Evolutionary conservation across 805 yeast genomes (phyloP), one percentile per base, ranked within the genome.

Genomic region (Kodamaea nitidulidarum): DNA sequence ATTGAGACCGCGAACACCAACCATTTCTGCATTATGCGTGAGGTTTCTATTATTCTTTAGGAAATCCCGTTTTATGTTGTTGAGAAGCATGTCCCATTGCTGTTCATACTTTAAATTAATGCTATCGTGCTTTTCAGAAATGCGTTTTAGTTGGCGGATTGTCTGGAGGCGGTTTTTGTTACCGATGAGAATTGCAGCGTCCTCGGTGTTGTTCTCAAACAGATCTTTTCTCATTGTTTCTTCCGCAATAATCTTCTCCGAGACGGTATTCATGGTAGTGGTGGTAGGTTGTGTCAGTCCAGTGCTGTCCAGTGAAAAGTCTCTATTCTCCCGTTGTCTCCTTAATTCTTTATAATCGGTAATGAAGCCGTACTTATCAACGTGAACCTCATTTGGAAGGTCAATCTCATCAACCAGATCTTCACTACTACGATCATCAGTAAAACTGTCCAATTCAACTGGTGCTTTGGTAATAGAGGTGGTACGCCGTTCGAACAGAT

Each of bases 361-460:
- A 22, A 74, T 57, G 47, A 76, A 75, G 1, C 81, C 81, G 52
- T 66, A 75, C 45, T 68, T 58, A 51, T 75, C 80, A 9, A 75
- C 62, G 25, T 30, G 43, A n/a, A 32, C 36, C 7, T 35, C 42
- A 15, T 34, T 35, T 3, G 38, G 30, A 4, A 16, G 21, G 16
- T 25, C 27, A 10, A 10, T 9, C n/a, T 25, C 27, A n/a, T 25
- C 27, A n/a, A 7, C 10, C 27, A 25, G 27, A 6, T n/a, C 27
- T n/a, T 25, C 27, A n/a, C 27, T 25, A 9, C 4, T 9, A 4
- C 27, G 12, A 6, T 60, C 49, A 11, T 35, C 38, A 4, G 28
- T 21, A 33, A 38, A 38, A 25, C 50, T 54, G 16, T 69, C 72
- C 51, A 74, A 57, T 46, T 74, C 79, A 25, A 74, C 65, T 0